Evolutionary conservation across 148 eudicot species (phyloP).

Genomic region (Amaranthus cruentus): DNA sequence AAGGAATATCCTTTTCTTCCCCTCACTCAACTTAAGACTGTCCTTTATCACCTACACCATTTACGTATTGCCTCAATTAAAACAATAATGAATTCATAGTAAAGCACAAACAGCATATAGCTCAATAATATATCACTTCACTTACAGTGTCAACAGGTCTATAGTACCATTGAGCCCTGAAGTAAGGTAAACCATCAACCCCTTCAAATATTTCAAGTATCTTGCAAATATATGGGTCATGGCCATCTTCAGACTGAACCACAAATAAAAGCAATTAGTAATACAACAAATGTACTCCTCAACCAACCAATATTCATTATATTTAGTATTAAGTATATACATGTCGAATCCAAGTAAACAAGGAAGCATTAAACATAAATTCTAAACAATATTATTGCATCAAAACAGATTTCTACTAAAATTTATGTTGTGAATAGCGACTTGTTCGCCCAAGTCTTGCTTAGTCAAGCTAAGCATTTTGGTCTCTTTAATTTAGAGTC

Average conservation of each 20-base stretch:
- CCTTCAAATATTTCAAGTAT: constrained; percentile 71
- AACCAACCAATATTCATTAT: no score
- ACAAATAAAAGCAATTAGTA: neutral
- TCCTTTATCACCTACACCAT: constrained; percentile 45
- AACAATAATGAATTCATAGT: neutral
- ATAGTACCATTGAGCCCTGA: constrained; percentile 77
- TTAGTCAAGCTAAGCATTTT: no score
- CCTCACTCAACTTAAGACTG: constrained; percentile 31
- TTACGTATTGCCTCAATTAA: neutral
- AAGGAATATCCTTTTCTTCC: constrained; percentile 44
- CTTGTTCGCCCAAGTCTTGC: no score
- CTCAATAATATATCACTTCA: neutral
- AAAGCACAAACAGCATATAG: neutral
- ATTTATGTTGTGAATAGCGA: no score
- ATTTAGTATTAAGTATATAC: no score
- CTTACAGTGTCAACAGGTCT: constrained; percentile 71
- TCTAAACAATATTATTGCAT: no score
- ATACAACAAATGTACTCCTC: neutral
- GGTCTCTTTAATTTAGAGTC: no score
- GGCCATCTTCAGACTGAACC: constrained; percentile 47
- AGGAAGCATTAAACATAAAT: no score
- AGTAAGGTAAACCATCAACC: constrained; percentile 41
- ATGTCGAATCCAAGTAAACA: no score
- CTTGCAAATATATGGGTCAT: constrained; percentile 44
- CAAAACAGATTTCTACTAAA: no score